Base-by-base conservation (phyloP, 306 rosid genomes). In the Trifolium subterraneum region DNA sequence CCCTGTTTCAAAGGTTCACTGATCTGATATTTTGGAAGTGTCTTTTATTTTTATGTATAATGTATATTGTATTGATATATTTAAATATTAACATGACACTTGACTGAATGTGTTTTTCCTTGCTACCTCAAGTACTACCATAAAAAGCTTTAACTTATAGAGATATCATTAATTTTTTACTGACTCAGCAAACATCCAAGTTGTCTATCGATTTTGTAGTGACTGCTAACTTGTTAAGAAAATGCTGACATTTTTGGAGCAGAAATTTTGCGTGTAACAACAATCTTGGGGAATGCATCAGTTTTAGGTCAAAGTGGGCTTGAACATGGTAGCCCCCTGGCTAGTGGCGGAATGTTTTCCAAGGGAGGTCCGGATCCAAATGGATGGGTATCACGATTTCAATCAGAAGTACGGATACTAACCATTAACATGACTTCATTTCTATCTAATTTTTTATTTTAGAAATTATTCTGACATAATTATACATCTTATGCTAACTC, bases 171-270 rank as follows among this genome's bases (percentile, higher is more conserved):
- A 79, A 73, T 79, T 86, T 82, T 70, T 44, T 77, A 90, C 97
- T 88, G 95, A 90, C 98, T 88, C 83, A 81, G 86, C 82, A 85
- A 86, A 82, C 85, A 82, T 85, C 90, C 84, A 79, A 86, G 83
- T 82, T 93, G 85, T 87, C 84, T 88, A 77, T 87, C 90, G 82
- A 87, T 90, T 90, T 83, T 94, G 91, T 87, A 88, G 86, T 94
- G 88, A 88, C 97, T 84, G 84, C 98, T 94, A 92, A 94, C 99
- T 79, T 88, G 87, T 81, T 88, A 88, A 92, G 92, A 79, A 79
- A 95, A 87, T 95, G 98, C 98, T 95, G 89, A 90, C 97, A 88
- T 95, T 94, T 89, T 88, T 95, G 98, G 98, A 95, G 98, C 99
- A 95, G 99, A 95, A 95, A 92, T 95, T 85, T 80, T 90, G 98